These are phyloP conservation scores for Citrullus colocynthis DNA, from an alignment of 306 rosid genomes.

Conservation along the genomic window DNA sequence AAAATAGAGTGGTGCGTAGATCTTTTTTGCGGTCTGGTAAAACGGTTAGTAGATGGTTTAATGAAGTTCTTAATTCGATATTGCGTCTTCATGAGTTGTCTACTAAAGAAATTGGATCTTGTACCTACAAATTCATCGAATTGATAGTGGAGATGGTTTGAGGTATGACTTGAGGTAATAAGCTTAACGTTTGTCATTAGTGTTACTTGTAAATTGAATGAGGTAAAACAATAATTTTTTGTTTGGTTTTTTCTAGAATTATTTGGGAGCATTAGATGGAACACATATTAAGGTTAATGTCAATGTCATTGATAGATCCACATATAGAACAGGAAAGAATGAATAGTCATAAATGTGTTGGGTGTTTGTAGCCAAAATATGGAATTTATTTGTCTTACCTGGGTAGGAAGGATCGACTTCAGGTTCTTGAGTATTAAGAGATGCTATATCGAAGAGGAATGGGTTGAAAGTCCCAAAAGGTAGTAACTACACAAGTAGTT, in stretches of 20 bases:
- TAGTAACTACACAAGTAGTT: too few relatives aligned
- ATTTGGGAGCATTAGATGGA: conserved; percentile 2
- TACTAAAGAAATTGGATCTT: background rate
- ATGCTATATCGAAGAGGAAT: background rate
- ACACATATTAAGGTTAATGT: background rate
- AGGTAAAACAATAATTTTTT: background rate
- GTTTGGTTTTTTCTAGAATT: background rate
- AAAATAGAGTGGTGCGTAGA: background rate
- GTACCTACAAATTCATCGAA: background rate
- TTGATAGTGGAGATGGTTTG: background rate
- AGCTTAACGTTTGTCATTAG: background rate
- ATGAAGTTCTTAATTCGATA: background rate
- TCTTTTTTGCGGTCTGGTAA: background rate
- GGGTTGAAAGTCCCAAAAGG: background rate
- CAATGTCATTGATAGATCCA: background rate
- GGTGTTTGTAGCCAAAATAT: background rate
- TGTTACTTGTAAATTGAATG: background rate
- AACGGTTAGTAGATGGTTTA: background rate
- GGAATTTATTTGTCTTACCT: background rate
- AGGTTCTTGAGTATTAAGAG: background rate
- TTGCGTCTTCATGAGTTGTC: background rate
- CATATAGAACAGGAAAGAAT: background rate
- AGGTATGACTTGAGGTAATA: background rate
- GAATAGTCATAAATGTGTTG: background rate
- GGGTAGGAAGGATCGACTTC: background rate